Conservation (phyloP, 176 grass and related monocot species). For the sorghum (Sorghum bicolor) region Sorghum_bicolor_NCBIv3 NC_012879.2:45938001-45938500, state of each 20-base stretch:
- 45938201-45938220: neutral
- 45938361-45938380: conserved; percentile 21
- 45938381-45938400: conserved; percentile 76
- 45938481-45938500: conserved; percentile 59
- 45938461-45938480: conserved; percentile 32
- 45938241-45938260: neutral
- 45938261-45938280: neutral
- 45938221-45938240: neutral
- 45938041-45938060: neutral
- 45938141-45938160: too few relatives aligned
- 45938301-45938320: neutral
- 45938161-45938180: neutral
- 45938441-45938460: conserved; percentile 61
- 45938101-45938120: neutral
- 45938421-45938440: conserved; percentile 52
- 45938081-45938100: neutral
- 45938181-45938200: neutral
- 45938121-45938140: neutral
- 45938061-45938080: neutral
- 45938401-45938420: conserved; percentile 35
- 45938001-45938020: neutral
- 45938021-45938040: neutral
- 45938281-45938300: neutral
- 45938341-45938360: neutral
- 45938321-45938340: neutral